These are phyloP conservation scores for Colletotrichum orchidophilum DNA, from an alignment of 2,329 filamentous ascomycete genomes.

Conservation along the genomic window DNA sequence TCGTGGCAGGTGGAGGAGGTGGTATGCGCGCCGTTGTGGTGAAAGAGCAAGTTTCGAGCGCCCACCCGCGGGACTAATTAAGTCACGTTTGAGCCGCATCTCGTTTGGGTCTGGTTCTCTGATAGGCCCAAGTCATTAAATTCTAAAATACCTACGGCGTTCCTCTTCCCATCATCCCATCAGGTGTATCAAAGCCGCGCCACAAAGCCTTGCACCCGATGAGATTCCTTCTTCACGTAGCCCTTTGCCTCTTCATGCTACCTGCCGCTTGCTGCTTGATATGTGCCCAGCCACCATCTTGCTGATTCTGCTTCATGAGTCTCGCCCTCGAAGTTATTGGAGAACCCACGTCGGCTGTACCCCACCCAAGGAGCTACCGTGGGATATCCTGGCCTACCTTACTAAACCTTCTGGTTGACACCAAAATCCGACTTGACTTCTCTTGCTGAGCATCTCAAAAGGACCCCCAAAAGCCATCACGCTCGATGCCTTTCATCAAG, in stretches of 20 bases:
- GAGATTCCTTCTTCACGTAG: background rate
- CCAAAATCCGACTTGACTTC: background rate
- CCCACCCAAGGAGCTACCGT: conserved; percentile 20
- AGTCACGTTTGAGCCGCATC: conserved; percentile 35
- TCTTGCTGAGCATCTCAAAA: background rate
- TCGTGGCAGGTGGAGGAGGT: conserved; percentile 40
- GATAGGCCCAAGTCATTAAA: conserved; percentile 36
- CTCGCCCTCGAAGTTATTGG: conserved; percentile 13
- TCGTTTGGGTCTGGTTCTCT: conserved; percentile 27
- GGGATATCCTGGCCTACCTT: conserved; percentile 11
- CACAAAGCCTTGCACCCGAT: background rate
- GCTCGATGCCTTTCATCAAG: background rate
- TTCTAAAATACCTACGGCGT: conserved; percentile 24
- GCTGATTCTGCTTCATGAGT: conserved; percentile 5
- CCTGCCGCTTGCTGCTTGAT: background rate
- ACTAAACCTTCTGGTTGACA: conserved; percentile 17
- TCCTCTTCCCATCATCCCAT: background rate
- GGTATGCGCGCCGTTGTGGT: conserved; percentile 28
- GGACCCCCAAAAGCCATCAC: background rate
- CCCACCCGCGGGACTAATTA: conserved; percentile 32
- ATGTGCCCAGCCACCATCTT: background rate
- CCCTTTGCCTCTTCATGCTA: background rate
- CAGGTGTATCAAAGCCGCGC: background rate
- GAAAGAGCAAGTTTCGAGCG: conserved; percentile 30
- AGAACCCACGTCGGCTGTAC: conserved; percentile 24